phyloP scores from a whole-genome alignment of 164 flowering plant genomes.

The Sedum album region DNA sequence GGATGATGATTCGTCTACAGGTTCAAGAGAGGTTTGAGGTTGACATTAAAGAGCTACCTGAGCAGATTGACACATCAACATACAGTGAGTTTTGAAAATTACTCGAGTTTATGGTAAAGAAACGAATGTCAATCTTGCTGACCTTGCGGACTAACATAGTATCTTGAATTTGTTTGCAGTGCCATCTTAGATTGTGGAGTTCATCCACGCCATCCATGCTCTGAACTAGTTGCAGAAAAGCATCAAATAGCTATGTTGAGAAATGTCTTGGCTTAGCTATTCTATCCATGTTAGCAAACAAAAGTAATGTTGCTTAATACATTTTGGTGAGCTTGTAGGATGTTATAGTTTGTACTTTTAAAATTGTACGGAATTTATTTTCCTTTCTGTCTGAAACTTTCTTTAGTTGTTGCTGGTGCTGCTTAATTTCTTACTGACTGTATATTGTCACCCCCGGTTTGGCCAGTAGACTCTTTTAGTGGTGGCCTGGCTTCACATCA shows the following conservation, averaged over 20 bases:
- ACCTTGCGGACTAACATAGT: neutral
- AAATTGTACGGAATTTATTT: neutral
- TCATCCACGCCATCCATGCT: neutral
- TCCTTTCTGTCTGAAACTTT: neutral
- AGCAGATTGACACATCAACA: slow-evolving; percentile 94
- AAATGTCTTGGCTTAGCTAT: neutral
- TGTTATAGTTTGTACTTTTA: neutral
- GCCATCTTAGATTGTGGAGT: neutral
- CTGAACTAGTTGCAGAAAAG: neutral
- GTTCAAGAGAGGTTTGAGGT: slow-evolving; percentile 97
- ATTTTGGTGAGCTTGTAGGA: neutral
- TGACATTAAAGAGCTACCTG: slow-evolving; percentile 96
- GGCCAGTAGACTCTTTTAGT: too few relatives aligned
- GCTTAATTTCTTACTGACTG: too few relatives aligned
- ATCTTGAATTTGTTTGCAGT: neutral
- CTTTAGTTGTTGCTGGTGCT: too few relatives aligned
- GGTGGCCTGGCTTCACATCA: too few relatives aligned
- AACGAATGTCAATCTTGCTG: neutral
- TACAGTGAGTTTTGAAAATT: slow-evolving; percentile 55
- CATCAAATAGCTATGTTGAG: neutral
- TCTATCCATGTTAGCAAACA: neutral
- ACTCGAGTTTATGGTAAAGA: neutral
- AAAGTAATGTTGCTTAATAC: neutral
- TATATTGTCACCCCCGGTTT: too few relatives aligned
- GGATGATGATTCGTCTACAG: slow-evolving; percentile 23